Evolutionary conservation across 1,284 basidiomycete species (phyloP), one percentile per base, ranked within the genome.

Genomic region (Irpex sp.): DNA sequence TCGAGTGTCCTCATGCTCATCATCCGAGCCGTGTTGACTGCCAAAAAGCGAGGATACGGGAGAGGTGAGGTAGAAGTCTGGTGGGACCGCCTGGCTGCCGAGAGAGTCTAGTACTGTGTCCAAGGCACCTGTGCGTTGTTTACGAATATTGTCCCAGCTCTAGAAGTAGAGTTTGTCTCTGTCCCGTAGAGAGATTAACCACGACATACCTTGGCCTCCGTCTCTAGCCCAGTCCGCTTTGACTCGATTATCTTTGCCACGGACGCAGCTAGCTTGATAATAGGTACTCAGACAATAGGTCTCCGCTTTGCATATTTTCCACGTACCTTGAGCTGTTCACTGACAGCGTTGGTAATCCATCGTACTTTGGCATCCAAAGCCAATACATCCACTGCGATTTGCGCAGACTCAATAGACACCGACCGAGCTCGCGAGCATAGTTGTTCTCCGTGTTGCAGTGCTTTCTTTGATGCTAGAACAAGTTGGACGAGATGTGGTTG

Each of bases 381-480:
- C 4, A 93, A 80, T 2, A 92, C 82, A 69, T 92, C 89, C 13
- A 91, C 77, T 0, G 85, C 82, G 49, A 78, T 77, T 66, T 85
- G 83, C 0, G 88, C 83, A 2, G 91, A 90, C 51, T 80, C 75
- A 66, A 83, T 83, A 17, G 88, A 83, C 26, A 87, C 74, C 0
- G 75, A 69, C 67, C 88, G 84, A 0, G 90, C 89, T 31, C 78
- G 80, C 1, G 82, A 82, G 67, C 91, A 93, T 4, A 92, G 79
- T 58, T 87, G 82, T 74, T 92, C 82, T 1, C 90, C 90, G 59
- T 87, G 83, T 67, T 90, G 86, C 3, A 93, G 80, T 0, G 89
- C 91, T 68, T 89, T 90, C 80, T 92, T 89, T 0, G 91, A 92
- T 68, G 90, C 86, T 1, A 89, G 74, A 6, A 90, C 88, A 7